Evolutionary conservation across 306 rosid species (phyloP).

Genomic region (Prunus kanzakura): DNA sequence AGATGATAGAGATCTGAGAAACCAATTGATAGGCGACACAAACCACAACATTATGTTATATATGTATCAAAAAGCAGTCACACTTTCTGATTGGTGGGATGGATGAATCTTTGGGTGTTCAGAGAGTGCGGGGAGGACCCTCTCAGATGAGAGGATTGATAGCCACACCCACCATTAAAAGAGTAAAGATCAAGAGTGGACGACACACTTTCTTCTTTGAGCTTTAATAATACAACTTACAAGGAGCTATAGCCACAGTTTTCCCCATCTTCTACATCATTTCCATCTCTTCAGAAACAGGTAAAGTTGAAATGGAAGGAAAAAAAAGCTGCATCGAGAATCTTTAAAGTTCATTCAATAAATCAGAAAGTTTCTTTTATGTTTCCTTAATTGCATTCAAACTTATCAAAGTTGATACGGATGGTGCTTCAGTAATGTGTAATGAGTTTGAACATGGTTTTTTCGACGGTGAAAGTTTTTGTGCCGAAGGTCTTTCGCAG

Average conservation of each 20-base stretch:
- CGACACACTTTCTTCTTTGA: conserved; percentile 13
- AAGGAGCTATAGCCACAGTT: background rate
- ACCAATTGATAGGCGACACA: conserved; percentile 14
- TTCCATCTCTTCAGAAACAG: background rate
- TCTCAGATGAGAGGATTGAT: conserved; percentile 9
- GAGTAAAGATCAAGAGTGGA: conserved; percentile 8
- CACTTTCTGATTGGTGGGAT: conserved; percentile 34
- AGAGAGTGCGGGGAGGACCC: background rate
- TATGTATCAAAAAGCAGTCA: conserved; percentile 19
- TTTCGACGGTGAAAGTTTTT: too few species aligned
- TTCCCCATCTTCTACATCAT: background rate
- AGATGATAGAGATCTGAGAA: background rate
- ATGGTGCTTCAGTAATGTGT: too few species aligned
- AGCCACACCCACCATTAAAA: conserved; percentile 41
- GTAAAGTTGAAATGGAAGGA: background rate
- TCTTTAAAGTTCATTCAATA: conserved; percentile 18
- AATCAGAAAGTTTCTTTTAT: background rate
- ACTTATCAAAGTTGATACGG: too few species aligned
- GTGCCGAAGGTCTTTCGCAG: too few species aligned
- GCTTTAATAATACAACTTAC: background rate
- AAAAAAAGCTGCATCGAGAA: background rate
- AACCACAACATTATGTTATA: background rate
- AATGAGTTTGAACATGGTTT: background rate
- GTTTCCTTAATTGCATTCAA: background rate
- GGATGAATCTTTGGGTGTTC: background rate